Percentiles rank a stretch among this genome's conserved stretches.
phyloP scores from a whole-genome alignment of 164 flowering plant species.

The Dillenia suffruticosa region DNA sequence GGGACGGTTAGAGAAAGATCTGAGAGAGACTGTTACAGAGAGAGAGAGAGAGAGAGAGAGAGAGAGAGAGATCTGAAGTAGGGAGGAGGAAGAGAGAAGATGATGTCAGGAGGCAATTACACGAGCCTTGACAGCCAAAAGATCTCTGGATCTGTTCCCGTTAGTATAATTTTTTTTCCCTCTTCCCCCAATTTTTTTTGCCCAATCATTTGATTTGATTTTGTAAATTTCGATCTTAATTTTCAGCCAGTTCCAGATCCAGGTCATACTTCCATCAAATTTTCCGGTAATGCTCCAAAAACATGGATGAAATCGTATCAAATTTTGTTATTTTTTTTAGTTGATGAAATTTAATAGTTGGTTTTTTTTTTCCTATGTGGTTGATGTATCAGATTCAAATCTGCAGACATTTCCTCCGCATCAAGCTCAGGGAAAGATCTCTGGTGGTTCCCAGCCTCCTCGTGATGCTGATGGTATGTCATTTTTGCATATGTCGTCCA shows the following conservation, averaged over 20 bases:
- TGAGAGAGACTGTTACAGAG: not conserved
- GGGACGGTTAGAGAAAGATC: slow-evolving; percentile 15
- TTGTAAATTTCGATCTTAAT: slow-evolving; percentile 17
- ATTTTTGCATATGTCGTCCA: not conserved
- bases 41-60: too few species aligned
- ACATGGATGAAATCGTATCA: not conserved
- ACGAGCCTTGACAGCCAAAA: slow-evolving; percentile 73
- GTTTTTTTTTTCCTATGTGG: slow-evolving; percentile 4
- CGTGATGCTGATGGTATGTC: slow-evolving; percentile 87
- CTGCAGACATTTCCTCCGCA: slow-evolving; percentile 87
- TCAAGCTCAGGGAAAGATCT: slow-evolving; percentile 72
- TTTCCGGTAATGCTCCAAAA: slow-evolving; percentile 32
- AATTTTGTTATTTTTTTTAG: not conserved
- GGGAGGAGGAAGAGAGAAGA: slow-evolving; percentile 21
- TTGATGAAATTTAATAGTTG: not conserved
- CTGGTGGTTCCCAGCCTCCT: slow-evolving; percentile 68
- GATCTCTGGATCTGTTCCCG: slow-evolving; percentile 93
- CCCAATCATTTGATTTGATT: not conserved
- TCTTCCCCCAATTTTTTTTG: not conserved
- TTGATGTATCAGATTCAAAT: slow-evolving; percentile 53
- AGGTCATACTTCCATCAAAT: slow-evolving; percentile 60
- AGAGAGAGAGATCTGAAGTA: too few species aligned
- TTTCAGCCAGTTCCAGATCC: slow-evolving; percentile 78
- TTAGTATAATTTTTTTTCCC: slow-evolving; percentile 17
- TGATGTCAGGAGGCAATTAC: slow-evolving; percentile 84